Evolutionary conservation across 2,329 filamentous ascomycete species (phyloP).

Genomic region (Gremmenia infestans): DNA sequence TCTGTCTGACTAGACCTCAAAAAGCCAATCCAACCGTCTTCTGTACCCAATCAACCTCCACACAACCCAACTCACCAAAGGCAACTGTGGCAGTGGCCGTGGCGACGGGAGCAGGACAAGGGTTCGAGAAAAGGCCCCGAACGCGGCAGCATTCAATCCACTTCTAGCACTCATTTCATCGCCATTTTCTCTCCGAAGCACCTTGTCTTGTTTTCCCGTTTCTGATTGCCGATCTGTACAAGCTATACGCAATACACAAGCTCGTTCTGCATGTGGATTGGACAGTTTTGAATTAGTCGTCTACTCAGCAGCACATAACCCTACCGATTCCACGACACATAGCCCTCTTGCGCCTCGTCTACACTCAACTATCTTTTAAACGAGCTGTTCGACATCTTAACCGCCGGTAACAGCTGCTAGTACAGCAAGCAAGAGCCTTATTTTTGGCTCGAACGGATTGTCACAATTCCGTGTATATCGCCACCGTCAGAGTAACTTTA

Average conservation of each 20-base stretch:
- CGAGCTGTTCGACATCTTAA: background rate
- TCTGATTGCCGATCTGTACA: background rate
- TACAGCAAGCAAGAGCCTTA: background rate
- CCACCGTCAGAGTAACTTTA: background rate
- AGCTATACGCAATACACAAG: background rate
- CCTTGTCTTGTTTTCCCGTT: background rate
- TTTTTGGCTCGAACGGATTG: constrained; percentile 2
- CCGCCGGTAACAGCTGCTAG: background rate
- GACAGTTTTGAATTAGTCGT: background rate
- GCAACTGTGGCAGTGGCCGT: constrained; percentile 16
- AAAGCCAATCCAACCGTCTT: background rate
- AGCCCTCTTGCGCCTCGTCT: constrained; percentile 12
- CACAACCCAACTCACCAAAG: background rate
- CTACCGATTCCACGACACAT: background rate
- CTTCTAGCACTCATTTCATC: background rate
- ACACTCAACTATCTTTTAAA: constrained; percentile 5
- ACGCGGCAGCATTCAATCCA: background rate
- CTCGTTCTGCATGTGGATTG: background rate
- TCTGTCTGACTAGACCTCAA: background rate
- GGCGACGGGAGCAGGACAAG: constrained; percentile 6
- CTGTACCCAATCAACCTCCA: constrained; percentile 14
- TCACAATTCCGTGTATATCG: constrained; percentile 5
- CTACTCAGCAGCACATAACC: background rate
- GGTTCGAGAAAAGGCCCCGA: constrained; percentile 8
- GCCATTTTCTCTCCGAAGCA: background rate